These are phyloP conservation scores for Saxophila tyrrhenica DNA, from an alignment of 495 filamentous ascomycete genomes.

Conservation along the genomic window DNA sequence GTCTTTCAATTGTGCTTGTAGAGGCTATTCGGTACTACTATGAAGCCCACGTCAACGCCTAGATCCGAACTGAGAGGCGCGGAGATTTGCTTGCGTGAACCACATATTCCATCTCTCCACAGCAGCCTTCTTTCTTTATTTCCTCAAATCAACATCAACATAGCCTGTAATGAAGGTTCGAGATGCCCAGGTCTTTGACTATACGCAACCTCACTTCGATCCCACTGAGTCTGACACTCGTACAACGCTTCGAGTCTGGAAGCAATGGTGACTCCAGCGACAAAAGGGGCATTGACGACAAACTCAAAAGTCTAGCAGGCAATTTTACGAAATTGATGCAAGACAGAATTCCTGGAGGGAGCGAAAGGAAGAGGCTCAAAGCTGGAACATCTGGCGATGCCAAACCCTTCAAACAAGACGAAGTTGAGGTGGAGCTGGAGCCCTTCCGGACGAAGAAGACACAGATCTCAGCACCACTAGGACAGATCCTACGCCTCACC, in stretches of 20 bases:
- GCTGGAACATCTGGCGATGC: background rate
- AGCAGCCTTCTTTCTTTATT: background rate
- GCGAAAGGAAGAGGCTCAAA: background rate
- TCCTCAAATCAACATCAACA: background rate
- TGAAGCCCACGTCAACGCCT: no score
- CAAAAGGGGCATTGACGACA: slow-evolving; percentile 30
- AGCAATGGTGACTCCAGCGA: background rate
- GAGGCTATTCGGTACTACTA: no score
- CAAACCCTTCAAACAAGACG: slow-evolving; percentile 27
- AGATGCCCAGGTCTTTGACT: slow-evolving; percentile 38
- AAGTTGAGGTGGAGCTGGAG: slow-evolving; percentile 43
- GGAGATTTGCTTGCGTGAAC: no score
- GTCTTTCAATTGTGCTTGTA: no score
- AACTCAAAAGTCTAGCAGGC: slow-evolving; percentile 23
- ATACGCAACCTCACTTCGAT: slow-evolving; percentile 81
- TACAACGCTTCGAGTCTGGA: slow-evolving; percentile 42
- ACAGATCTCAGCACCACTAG: slow-evolving; percentile 38
- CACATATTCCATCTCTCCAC: no score
- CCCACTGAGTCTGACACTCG: slow-evolving; percentile 55
- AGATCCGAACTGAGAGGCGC: no score
- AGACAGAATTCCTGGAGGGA: slow-evolving; percentile 5
- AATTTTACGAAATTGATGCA: slow-evolving; percentile 6
- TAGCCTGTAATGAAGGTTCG: background rate
- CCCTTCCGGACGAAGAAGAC: slow-evolving; percentile 49
- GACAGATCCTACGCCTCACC: slow-evolving; percentile 48